A percentile compares a stretch with the other conserved stretches of the same genome.
Evolutionary conservation across 345 rosid genomes (phyloP).

Genomic region (Citrus trifoliata): DNA sequence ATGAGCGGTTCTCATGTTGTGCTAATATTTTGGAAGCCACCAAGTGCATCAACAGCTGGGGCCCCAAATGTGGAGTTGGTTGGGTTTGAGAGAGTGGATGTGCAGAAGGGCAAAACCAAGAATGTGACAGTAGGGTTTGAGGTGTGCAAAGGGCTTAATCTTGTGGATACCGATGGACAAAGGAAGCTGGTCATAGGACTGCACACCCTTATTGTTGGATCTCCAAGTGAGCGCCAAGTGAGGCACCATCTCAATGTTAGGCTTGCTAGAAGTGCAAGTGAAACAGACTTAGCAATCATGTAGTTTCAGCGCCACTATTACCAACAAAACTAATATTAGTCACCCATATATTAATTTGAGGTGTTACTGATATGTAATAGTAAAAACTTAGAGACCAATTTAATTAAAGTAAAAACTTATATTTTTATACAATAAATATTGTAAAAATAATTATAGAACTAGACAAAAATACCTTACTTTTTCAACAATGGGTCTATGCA

Average conservation of each 20-base stretch:
- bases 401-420: neutral
- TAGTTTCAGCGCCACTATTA: constrained; percentile 14
- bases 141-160: constrained; percentile 45
- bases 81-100: constrained; percentile 50
- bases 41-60: constrained; percentile 25
- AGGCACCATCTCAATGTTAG: constrained; percentile 34
- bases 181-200: constrained; percentile 44
- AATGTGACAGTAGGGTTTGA: constrained; percentile 37
- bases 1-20: too few species aligned
- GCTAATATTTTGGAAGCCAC: constrained; percentile 56
- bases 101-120: constrained; percentile 35
- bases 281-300: neutral
- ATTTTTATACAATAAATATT: neutral
- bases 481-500: too few species aligned
- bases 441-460: too few species aligned
- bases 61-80: constrained; percentile 44
- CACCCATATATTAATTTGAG: neutral
- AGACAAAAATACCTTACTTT: too few species aligned
- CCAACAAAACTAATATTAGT: neutral
- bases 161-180: constrained; percentile 46
- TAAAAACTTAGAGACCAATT: neutral
- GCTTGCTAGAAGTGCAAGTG: constrained; percentile 21
- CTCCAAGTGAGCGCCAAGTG: constrained; percentile 38
- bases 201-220: constrained; percentile 41
- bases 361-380: too few species aligned